Evolutionary conservation across 2,329 filamentous ascomycete genomes (phyloP), one percentile per base, ranked within the genome.

Genomic region (Corinectria fuckeliana): DNA sequence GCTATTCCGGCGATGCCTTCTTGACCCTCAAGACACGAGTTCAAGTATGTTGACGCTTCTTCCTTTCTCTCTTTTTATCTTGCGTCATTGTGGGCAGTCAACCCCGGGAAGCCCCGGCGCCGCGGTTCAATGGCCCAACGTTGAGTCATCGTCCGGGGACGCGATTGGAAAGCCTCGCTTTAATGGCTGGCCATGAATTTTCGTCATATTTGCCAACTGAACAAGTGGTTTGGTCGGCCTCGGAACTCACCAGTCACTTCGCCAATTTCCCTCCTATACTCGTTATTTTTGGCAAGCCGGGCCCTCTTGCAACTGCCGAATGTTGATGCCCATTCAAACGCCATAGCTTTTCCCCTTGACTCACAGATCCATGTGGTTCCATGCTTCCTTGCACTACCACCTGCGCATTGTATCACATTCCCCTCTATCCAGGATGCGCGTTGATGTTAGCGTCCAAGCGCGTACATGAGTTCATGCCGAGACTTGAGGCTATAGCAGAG

Each of bases 1-100:
- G 91, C 75, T 99, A 99, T 76, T 88, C 91, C 2, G 95, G 95
- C 67, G 94, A 99, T 79, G 94, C 95, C 26, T 98, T 93, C 75
- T 79, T 99, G 78, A 98, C 95, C 23, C 83, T 99, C 64, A 95
- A 95, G 77, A 99, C 95, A 58, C 88, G 93, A 78, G 95, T 99
- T 64, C 95, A 99, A 82, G 88, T 91, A 85, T 65, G 86, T 82
- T 69, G 51, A 48, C 23, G 36, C 47, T 53, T 60, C 55, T 51
- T 68, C 61, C 50, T 61, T 63, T 58, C 32, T 60, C 49, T 30
- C 60, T 44, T 41, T 34, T 47, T 52, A 20, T 55, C 25, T 53
- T 60, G 56, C 54, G 56, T 61, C 55, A 57, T 47, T 34, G 42
- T 50, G 44, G 23, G 28, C 41, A 21, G 21, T 16, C 21, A 56